Evolutionary conservation across 192 early-diverging fungal species (phyloP), one percentile per base, ranked within the genome.

Genomic region (Backusella morwellensis): DNA sequence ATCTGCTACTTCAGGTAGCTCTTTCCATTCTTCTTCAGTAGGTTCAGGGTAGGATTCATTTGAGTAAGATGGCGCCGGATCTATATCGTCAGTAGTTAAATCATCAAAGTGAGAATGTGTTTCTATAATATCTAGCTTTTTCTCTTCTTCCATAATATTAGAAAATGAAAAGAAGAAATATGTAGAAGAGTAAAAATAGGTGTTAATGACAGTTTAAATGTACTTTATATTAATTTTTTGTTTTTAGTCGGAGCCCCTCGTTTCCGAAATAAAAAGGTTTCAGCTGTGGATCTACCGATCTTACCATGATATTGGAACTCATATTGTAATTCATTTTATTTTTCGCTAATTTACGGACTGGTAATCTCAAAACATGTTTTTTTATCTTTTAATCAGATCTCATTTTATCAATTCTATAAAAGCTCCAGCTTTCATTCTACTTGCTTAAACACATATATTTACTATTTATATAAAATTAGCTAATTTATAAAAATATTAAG

Each of bases 1-100:
- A 76, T 93, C 93, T 17, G 86, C 83, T 14, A 93, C 92, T 68
- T 86, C 84, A 38, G 88, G 88, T 54, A 93, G 72, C 0, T 79
- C 84, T 41, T 73, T 72, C 82, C 88, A 84, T 14, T 94, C 91
- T 35, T 90, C 87, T 19, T 83, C 82, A 1, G 89, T 91, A n/a
- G 91, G 85, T 74, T 83, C 88, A 70, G 75, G 73, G 14, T 36
- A 38, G 21, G 15, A 38, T 21, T 40, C 68, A 23, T 69, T 7
- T 38, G 35, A 35, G 3, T 35, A 21, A 21, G 7, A 38, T 6
- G 68, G 9, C 3, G 21, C 35, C 11, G 68, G 68, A 6, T 38
- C 34, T 4, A 17, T 35, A 21, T 69, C 68, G 17, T 69, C 68
- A 21, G 35, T 12, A 38, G 35, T 38, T n/a, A 21, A 21, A 19